Evolutionary conservation across 1,284 basidiomycete species (phyloP), one percentile per base, ranked within the genome.

Genomic region (Malassezia yamatoensis): DNA sequence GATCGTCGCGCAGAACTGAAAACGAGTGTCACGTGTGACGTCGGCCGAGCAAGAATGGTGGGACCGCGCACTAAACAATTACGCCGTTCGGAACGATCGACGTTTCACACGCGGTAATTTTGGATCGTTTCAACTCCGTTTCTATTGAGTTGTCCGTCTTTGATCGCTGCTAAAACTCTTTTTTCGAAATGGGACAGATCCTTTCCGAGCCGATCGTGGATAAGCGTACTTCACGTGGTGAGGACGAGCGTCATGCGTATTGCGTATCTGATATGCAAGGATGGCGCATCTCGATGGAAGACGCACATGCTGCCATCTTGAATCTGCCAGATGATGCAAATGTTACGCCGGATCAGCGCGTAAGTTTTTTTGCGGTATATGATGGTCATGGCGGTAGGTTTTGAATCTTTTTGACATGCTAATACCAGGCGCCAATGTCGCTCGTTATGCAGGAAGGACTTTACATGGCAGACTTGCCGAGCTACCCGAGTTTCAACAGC

Each of bases 211-310:
- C 77, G 85, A 87, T 86, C 44, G 89, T 85, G 57, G 83, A 85
- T 65, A 99, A 73, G 82, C 82, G 82, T 75, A 86, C 88, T 33
- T 83, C 86, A 63, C 77, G 80, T 35, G 90, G 89, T 54, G 81
- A 81, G 67, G 85, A 93, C 81, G 83, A 81, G 62, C 83, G 84
- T 60, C 86, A 85, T 76, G 77, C 83, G 60, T 96, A 85, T 76
- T 87, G 83, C 10, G 81, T 96, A 47, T 86, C 87, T 41, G 91
- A 96, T 79, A 98, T 98, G 94, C 94, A 99, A 78, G 94, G 94
- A 66, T 99, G 94, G 94, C 82, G 94, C 77, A 87, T 96, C 78
- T 85, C 93, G 68, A 98, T 99, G 94, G 94, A 99, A 78, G 94
- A 99, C 74, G 85, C 93, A 2, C 94, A 98, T 77, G 81, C 89